These are phyloP conservation scores for Colletotrichum sp. DNA, from an alignment of 2,329 filamentous ascomycete genomes.

Conservation along the genomic window DNA sequence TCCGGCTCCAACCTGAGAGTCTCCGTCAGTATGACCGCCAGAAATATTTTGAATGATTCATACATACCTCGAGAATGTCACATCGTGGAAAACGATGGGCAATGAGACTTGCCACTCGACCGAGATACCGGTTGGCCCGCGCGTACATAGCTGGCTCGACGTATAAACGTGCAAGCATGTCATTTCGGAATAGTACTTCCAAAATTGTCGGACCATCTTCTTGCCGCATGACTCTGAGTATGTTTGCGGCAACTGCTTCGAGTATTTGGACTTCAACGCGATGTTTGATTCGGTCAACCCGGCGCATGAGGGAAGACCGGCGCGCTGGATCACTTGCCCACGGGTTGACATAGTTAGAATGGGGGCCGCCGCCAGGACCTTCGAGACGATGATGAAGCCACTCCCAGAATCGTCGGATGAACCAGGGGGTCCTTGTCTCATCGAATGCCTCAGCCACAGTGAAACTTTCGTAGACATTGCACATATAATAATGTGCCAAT, in stretches of 20 bases:
- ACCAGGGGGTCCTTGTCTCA: neutral
- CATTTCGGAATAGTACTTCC: constrained; percentile 34
- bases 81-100: constrained; percentile 4
- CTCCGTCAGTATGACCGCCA: constrained; percentile 31
- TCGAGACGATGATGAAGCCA: neutral
- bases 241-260: neutral
- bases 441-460: neutral
- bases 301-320: neutral
- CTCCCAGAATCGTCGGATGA: neutral
- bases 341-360: neutral
- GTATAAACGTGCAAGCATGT: constrained; percentile 33
- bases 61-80: constrained; percentile 1
- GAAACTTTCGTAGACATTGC: neutral
- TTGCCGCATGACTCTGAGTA: neutral
- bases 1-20: constrained; percentile 45
- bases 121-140: neutral
- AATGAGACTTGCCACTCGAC: neutral
- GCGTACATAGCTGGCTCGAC: constrained; percentile 16
- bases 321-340: neutral
- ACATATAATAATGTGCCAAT: neutral
- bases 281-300: neutral
- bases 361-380: neutral
- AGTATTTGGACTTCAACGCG: neutral
- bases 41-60: neutral
- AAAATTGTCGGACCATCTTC: constrained; percentile 8